Base-by-base conservation (phyloP, 345 rosid species). In the Eucalyptus pauciflora region DNA sequence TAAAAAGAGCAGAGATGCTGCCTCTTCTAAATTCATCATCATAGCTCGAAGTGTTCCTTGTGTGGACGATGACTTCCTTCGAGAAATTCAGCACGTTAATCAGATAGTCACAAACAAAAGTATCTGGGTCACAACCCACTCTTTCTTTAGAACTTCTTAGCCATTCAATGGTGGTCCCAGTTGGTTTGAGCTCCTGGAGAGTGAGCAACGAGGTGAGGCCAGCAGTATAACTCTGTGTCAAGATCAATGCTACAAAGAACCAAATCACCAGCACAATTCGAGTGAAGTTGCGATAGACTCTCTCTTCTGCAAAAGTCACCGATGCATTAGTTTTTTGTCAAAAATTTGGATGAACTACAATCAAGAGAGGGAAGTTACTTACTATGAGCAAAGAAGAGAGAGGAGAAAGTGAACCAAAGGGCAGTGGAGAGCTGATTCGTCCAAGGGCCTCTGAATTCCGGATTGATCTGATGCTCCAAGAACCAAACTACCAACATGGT, bases 211-310 rank as follows among this genome's bases (percentile, higher is more conserved):
- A 94, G 45, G 94, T 90, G 49, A 95, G 89, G 87, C 92, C 91
- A n/a, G 97, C 96, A 7, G 96, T 94, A 92, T 94, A 95, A 92
- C 96, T 95, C 67, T 95, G 93, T 60, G 83, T 94, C 58, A 94
- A 90, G 89, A 94, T 91, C 79, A 94, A 51, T 85, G 91, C 97
- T n/a, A 94, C 93, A 86, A 93, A 94, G 27, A 94, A 93, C 97
- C 97, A 94, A 7, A 91, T 93, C 54, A 91, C 88, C 17, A 94
- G 79, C 88, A 95, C 97, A 14, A 93, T 86, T 43, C 93, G 83
- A 50, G 96, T 91, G 31, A 93, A 88, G 79, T 92, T 93, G 85
- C 92, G 64, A 13, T 88, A 10, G 14, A 94, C 46, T 89, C 49
- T 92, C 88, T 94, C 96, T 41, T 92, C 97, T 95, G 91, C 50